phyloP scores from a whole-genome alignment of 768 basidiomycete species.

The Mycena albidolilacea region DNA sequence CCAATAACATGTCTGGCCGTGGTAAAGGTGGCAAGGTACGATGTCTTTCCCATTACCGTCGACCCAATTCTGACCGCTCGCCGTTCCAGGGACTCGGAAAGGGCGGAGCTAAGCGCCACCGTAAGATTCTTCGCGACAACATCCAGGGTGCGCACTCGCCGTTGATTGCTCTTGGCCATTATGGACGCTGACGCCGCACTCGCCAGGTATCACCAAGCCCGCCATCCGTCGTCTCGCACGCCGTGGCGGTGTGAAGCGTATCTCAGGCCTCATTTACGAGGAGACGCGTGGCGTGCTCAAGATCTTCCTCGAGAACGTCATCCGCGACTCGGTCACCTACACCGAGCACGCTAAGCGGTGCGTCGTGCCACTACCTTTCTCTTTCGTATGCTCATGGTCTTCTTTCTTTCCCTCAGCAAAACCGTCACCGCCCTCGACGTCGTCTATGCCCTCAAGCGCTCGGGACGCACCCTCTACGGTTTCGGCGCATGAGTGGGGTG shows the following conservation, averaged over 20 bases:
- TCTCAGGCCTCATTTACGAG: conserved; percentile 9
- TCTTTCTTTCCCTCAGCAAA: conserved; percentile 58
- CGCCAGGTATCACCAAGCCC: conserved; percentile 10
- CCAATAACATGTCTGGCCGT: conserved; percentile 17
- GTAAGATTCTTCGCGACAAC: conserved; percentile 34
- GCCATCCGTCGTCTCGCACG: conserved; percentile 18
- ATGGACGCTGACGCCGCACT: conserved; percentile 49
- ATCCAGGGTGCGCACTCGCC: conserved; percentile 71
- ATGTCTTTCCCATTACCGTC: background rate
- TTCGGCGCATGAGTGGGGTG: conserved; percentile 72
- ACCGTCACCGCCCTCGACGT: conserved; percentile 91
- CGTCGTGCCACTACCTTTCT: conserved; percentile 68
- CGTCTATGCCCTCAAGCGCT: conserved; percentile 80
- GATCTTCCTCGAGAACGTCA: conserved; percentile 21
- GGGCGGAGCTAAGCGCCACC: conserved; percentile 16
- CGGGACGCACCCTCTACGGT: conserved; percentile 84
- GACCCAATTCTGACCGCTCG: background rate
- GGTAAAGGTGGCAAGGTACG: conserved; percentile 18
- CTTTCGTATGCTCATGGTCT: conserved; percentile 69
- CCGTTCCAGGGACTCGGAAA: conserved; percentile 56
- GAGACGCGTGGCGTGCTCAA: conserved; percentile 15
- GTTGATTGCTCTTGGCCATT: background rate
- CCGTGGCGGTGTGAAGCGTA: conserved; percentile 13
- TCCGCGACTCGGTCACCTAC: conserved; percentile 9
- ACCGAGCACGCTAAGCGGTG: conserved; percentile 16